A percentile compares a stretch with the other conserved stretches of the same genome.
Evolutionary conservation across 768 basidiomycete species (phyloP).

Genomic region (Lactarius hatsudake): DNA sequence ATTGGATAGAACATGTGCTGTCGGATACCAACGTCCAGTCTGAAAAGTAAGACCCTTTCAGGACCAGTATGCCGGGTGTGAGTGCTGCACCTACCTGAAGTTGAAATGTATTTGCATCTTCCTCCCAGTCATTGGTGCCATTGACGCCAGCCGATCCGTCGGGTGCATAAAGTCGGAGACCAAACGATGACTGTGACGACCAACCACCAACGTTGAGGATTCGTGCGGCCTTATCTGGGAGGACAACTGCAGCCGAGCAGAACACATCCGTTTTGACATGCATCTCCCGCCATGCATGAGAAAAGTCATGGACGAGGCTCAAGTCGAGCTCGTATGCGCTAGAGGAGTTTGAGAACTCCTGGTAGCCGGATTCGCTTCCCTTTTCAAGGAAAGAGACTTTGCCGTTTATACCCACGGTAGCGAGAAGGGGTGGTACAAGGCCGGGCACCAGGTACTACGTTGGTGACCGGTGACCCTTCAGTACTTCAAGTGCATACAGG

Average conservation of each 20-base stretch:
- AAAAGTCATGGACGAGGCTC: slow-evolving; percentile 45
- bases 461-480: background rate
- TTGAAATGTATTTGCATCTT: slow-evolving; percentile 52
- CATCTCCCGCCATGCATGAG: slow-evolving; percentile 68
- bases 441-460: slow-evolving; percentile 49
- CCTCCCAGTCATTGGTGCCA: slow-evolving; percentile 78
- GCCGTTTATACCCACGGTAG: slow-evolving; percentile 76
- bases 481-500: background rate
- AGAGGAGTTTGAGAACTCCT: slow-evolving; percentile 59
- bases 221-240: slow-evolving; percentile 71
- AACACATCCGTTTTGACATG: slow-evolving; percentile 77
- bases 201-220: slow-evolving; percentile 67
- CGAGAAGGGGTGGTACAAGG: slow-evolving; percentile 67
- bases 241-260: slow-evolving; percentile 68
- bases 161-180: slow-evolving; percentile 73
- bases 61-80: background rate
- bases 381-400: slow-evolving; percentile 83
- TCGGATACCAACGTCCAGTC: slow-evolving; percentile 72
- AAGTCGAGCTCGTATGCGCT: slow-evolving; percentile 78
- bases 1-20: slow-evolving; percentile 65
- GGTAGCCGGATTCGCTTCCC: slow-evolving; percentile 60
- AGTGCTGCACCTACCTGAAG: slow-evolving; percentile 50
- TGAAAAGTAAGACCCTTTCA: slow-evolving; percentile 27
- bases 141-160: slow-evolving; percentile 66
- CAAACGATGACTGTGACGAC: slow-evolving; percentile 68